phyloP scores from a whole-genome alignment of 2,329 filamentous ascomycete genomes.

The Epichloe typhina region DNA sequence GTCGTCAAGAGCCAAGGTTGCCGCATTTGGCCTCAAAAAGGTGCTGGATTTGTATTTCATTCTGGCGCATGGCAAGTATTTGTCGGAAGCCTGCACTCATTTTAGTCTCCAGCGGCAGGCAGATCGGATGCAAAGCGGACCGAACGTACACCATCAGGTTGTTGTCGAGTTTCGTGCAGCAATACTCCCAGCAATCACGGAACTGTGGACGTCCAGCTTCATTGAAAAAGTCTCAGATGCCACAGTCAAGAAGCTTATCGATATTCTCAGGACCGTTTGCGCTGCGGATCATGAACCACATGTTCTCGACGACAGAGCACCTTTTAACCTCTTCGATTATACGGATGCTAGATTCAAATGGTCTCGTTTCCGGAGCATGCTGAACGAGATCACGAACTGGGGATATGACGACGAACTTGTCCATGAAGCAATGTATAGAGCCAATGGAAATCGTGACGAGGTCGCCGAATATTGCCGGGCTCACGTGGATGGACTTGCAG shows the following conservation, averaged over 20 bases:
- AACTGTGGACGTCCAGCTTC: constrained; percentile 75
- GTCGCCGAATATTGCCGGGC: constrained; percentile 66
- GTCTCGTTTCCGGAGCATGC: constrained; percentile 18
- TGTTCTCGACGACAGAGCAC: constrained; percentile 35
- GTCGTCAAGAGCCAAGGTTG: constrained; percentile 32
- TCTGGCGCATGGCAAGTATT: constrained; percentile 63
- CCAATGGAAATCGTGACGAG: constrained; percentile 48
- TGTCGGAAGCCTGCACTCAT: constrained; percentile 61
- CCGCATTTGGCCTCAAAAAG: constrained; percentile 55
- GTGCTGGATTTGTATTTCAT: constrained; percentile 70
- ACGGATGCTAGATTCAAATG: constrained; percentile 34
- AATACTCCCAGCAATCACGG: constrained; percentile 60
- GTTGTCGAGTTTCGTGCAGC: constrained; percentile 74
- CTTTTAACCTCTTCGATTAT: constrained; percentile 30
- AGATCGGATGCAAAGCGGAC: constrained; percentile 28
- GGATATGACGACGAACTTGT: constrained; percentile 45
- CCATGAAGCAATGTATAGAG: constrained; percentile 70
- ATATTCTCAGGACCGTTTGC: constrained; percentile 68
- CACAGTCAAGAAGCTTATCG: constrained; percentile 67
- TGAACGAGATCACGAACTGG: constrained; percentile 20
- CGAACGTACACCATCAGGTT: constrained; percentile 52
- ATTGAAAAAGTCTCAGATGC: constrained; percentile 68
- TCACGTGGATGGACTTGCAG: constrained; percentile 42
- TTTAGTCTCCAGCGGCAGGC: constrained; percentile 30
- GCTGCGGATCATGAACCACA: constrained; percentile 62